A percentile compares a stretch with the other conserved stretches of the same genome.
Evolutionary conservation across 1,284 basidiomycete species (phyloP).

Genomic region (Anthracocystis panici-leucophaei): DNA sequence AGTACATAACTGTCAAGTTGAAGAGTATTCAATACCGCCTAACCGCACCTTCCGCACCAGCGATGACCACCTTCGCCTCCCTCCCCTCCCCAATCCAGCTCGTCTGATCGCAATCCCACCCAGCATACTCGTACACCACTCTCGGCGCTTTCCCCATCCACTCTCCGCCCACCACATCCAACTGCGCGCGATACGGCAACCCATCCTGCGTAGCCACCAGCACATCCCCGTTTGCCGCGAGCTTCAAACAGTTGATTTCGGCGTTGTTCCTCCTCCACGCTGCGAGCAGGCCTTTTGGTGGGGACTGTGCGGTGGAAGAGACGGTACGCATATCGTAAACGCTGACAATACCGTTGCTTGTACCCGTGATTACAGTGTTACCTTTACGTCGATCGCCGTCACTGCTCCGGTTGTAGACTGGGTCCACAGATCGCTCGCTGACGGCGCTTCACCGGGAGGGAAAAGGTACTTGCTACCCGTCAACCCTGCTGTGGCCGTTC

Average conservation of each 20-base stretch:
- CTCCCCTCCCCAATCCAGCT: slow-evolving; percentile 33
- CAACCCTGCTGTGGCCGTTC: slow-evolving; percentile 72
- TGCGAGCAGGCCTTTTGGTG: slow-evolving; percentile 27
- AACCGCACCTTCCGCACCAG: slow-evolving; percentile 48
- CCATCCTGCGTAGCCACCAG: slow-evolving; percentile 58
- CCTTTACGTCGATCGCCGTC: slow-evolving; percentile 33
- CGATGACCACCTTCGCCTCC: slow-evolving; percentile 29
- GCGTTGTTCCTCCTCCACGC: slow-evolving; percentile 39
- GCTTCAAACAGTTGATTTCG: slow-evolving; percentile 14
- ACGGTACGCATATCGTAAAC: slow-evolving; percentile 75
- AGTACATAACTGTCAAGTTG: no score
- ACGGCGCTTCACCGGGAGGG: slow-evolving; percentile 45
- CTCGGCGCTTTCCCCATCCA: slow-evolving; percentile 13
- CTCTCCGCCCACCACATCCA: not conserved
- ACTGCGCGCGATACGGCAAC: slow-evolving; percentile 45
- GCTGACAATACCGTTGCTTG: slow-evolving; percentile 75
- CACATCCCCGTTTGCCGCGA: slow-evolving; percentile 16
- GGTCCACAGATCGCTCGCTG: slow-evolving; percentile 74
- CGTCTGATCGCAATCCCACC: slow-evolving; percentile 59
- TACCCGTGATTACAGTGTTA: slow-evolving; percentile 76
- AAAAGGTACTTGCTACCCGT: slow-evolving; percentile 70
- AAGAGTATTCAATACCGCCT: slow-evolving; percentile 45
- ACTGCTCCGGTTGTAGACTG: slow-evolving; percentile 71
- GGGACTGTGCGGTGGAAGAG: not conserved
- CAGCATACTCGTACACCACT: slow-evolving; percentile 49